These are phyloP conservation scores for Fusarium nelsonii DNA, from an alignment of 2,329 filamentous ascomycete species.

Conservation along the genomic window DNA sequence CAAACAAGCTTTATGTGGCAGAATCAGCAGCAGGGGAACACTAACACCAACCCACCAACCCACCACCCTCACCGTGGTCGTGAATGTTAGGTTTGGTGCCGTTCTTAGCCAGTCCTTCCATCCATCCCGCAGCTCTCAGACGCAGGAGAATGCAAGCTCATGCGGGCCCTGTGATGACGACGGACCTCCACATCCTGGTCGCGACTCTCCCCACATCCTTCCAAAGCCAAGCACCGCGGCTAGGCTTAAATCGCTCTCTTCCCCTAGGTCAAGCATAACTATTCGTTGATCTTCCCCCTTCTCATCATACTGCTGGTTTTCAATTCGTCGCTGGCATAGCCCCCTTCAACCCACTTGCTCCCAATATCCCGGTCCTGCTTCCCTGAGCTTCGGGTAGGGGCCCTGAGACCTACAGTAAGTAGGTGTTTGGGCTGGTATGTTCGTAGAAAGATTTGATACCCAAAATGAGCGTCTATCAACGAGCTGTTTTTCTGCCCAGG, in stretches of 20 bases:
- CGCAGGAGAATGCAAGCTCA: slow-evolving; percentile 36
- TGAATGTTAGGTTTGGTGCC: slow-evolving; percentile 22
- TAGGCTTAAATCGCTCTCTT: slow-evolving; percentile 45
- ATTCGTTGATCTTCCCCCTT: slow-evolving; percentile 45
- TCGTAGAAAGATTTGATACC: slow-evolving; percentile 7
- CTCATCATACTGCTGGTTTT: slow-evolving; percentile 43
- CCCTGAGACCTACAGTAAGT: neutral
- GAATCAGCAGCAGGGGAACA: slow-evolving; percentile 44
- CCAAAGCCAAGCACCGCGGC: slow-evolving; percentile 45
- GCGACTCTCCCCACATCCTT: slow-evolving; percentile 40
- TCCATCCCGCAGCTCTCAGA: slow-evolving; percentile 21
- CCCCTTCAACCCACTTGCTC: slow-evolving; percentile 41
- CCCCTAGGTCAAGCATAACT: slow-evolving; percentile 44
- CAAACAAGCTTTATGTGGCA: slow-evolving; percentile 49
- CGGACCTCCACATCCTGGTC: slow-evolving; percentile 35
- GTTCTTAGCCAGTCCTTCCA: neutral
- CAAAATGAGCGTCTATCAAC: neutral
- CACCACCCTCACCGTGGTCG: slow-evolving; percentile 28
- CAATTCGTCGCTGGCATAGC: slow-evolving; percentile 43
- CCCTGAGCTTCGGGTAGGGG: slow-evolving; percentile 22
- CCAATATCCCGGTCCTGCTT: slow-evolving; percentile 38
- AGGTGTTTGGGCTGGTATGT: neutral
- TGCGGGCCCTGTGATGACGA: slow-evolving; percentile 48
- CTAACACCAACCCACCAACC: slow-evolving; percentile 33
- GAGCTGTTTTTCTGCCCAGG: neutral